Conservation (phyloP, 2,329 filamentous ascomycete species). For the Cytospora piceicola region DNA sequence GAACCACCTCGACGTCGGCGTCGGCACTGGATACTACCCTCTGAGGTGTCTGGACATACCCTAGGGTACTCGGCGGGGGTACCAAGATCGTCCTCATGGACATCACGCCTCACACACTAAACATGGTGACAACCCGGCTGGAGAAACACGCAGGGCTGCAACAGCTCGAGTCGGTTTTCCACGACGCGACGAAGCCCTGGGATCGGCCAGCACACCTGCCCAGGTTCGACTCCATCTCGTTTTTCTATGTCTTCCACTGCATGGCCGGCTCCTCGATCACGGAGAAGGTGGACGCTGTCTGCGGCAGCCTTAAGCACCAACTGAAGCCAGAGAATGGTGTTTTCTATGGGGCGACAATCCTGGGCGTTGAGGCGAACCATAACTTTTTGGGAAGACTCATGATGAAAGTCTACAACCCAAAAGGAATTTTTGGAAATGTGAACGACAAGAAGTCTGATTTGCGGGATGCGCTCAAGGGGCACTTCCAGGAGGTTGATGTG, state of each 20-base stretch:
- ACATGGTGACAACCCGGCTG: neutral
- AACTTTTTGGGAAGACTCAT: neutral
- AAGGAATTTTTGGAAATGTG: neutral
- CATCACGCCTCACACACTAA: neutral
- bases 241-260: slow-evolving; percentile 8
- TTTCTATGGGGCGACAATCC: slow-evolving; percentile 8
- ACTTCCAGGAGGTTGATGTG: slow-evolving; percentile 9
- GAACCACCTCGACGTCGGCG: slow-evolving; percentile 4
- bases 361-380: slow-evolving; percentile 1
- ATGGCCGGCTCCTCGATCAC: neutral
- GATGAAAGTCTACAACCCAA: neutral
- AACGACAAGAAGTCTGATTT: slow-evolving; percentile 6
- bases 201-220: neutral
- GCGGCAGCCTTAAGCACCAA: neutral
- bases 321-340: slow-evolving; percentile 3
- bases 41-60: neutral
- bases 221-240: slow-evolving; percentile 11
- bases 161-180: neutral
- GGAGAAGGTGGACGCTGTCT: slow-evolving; percentile 1
- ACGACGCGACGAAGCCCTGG: slow-evolving; percentile 9
- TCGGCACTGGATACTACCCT: slow-evolving; percentile 6
- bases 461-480: slow-evolving; percentile 3
- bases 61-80: neutral
- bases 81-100: slow-evolving; percentile 4
- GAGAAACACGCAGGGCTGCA: neutral